Base-by-base conservation (phyloP, 176 grass and related monocot species). In the Carex parvula region DNA sequence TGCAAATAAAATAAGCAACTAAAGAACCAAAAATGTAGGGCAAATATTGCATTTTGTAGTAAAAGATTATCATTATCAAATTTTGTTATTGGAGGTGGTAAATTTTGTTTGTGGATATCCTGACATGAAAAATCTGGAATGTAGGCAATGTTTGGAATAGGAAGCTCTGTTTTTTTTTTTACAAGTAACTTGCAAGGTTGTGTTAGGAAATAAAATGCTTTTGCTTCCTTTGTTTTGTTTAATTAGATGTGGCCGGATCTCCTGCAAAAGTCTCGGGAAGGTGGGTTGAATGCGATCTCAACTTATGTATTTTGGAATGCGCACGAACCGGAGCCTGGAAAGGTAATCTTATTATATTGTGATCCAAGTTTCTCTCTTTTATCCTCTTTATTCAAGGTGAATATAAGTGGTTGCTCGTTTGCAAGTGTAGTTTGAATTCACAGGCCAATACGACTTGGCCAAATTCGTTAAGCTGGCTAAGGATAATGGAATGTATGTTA, bases 221-320 rank as follows among this genome's bases (percentile, higher is more conserved):
- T 35, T 60, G 20, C 13, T 61, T 63, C 24, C 75, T 79, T 32
- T 70, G 14, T 77, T 62, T 79, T 67, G 29, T 59, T 60, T 22
- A 54, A 76, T 81, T 68, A 94, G 88, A 85, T 93, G 91, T 98
- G 95, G 95, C 89, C 86, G 16, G 61, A 64, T 82, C 86, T 98
- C 54, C 46, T 98, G 82, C 70, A 80, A 26, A 81, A 54, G 68
- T 87, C 95, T 6, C 91, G 91, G 79, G 64, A 85, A 13, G 95
- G 95, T 3, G 95, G 95, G 7, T 79, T 98, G 74, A 98, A 98
- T 79, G 87, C 84, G 61, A 98, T 98, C 85, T 88, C 92, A 77
- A 98, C 91, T 18, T 98, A 95, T 60, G 84, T 91, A 18, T 95
- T 98, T 85, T 98, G 92, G 95, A 98, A 98, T 30, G 84, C 79